Evolutionary conservation across 1,139 yeast species (phyloP).

Genomic region (Saccharomyces hybrid): DNA sequence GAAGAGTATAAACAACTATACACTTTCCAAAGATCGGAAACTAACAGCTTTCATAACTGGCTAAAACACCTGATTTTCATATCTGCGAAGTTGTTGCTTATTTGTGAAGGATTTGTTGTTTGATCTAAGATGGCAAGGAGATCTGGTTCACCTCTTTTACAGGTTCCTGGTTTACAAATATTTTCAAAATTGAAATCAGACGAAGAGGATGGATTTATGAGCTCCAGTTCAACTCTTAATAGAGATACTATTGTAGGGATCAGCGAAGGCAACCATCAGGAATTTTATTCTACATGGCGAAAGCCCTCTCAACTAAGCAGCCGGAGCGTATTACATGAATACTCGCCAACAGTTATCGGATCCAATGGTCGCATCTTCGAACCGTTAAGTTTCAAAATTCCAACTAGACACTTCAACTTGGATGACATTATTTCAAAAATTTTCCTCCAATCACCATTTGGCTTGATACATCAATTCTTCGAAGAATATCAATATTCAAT

Average conservation of each 20-base stretch:
- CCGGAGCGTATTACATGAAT: conserved; percentile 15
- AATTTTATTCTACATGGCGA: conserved; percentile 1
- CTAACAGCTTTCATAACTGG: neutral
- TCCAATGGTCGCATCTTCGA: neutral
- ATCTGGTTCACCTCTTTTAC: conserved; percentile 3
- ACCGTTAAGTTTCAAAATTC: neutral
- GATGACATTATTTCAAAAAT: neutral
- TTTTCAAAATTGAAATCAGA: conserved; percentile 6
- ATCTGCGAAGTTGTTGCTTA: too few relatives aligned
- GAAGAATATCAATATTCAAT: conserved; percentile 29
- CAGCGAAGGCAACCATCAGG: neutral
- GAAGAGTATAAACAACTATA: too few relatives aligned
- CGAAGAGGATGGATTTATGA: neutral
- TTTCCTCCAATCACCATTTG: conserved; percentile 5
- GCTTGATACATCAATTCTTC: conserved; percentile 12
- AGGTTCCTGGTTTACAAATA: conserved; percentile 12
- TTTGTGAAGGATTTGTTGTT: neutral
- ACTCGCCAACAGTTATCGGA: conserved; percentile 21
- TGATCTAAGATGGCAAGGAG: neutral
- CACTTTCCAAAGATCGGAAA: neutral
- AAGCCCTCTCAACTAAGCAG: neutral
- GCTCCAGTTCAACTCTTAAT: neutral
- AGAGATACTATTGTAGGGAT: neutral
- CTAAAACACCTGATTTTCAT: too few relatives aligned
- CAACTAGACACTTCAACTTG: neutral